Conservation (phyloP, 1,139 yeast genomes). For the Candida smagusa region DNA sequence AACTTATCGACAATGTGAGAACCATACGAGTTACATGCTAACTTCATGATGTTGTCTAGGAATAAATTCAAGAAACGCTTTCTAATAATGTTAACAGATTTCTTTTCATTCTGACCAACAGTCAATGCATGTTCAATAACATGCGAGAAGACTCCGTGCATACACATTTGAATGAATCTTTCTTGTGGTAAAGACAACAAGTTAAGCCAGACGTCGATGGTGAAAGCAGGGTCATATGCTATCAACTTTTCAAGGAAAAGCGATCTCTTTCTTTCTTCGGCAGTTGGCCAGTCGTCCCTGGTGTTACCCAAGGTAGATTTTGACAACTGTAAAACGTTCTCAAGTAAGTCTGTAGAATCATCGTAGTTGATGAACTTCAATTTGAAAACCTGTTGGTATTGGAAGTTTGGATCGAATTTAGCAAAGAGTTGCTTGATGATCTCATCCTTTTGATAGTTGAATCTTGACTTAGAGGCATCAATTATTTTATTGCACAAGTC, state of each 20-base stretch:
- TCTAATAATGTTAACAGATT: conserved; percentile 49
- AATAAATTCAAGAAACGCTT: conserved; percentile 72
- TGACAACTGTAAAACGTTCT: conserved; percentile 61
- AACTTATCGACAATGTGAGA: conserved; percentile 86
- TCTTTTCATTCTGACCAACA: conserved; percentile 39
- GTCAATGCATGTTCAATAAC: conserved; percentile 65
- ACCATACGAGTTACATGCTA: conserved; percentile 86
- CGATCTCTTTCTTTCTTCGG: conserved; percentile 81
- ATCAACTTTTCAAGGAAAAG: conserved; percentile 69
- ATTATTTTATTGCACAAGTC: conserved; percentile 68
- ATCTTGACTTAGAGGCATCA: conserved; percentile 61
- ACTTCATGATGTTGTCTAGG: conserved; percentile 47
- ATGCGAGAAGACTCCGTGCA: conserved; percentile 86
- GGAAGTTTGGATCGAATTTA: conserved; percentile 54
- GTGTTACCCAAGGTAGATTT: conserved; percentile 78
- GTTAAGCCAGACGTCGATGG: conserved; percentile 57
- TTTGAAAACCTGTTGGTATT: conserved; percentile 31
- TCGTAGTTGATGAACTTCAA: conserved; percentile 15
- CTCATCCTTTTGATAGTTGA: conserved; percentile 62
- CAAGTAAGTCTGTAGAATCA: conserved; percentile 51
- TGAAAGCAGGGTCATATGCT: conserved; percentile 59
- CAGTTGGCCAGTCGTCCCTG: conserved; percentile 87
- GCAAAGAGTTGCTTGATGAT: conserved; percentile 57
- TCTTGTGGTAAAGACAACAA: conserved; percentile 58
- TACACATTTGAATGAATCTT: conserved; percentile 66